These are phyloP conservation scores for Penicillium expansum DNA, from an alignment of 2,329 filamentous ascomycete species.

Conservation along the genomic window DNA sequence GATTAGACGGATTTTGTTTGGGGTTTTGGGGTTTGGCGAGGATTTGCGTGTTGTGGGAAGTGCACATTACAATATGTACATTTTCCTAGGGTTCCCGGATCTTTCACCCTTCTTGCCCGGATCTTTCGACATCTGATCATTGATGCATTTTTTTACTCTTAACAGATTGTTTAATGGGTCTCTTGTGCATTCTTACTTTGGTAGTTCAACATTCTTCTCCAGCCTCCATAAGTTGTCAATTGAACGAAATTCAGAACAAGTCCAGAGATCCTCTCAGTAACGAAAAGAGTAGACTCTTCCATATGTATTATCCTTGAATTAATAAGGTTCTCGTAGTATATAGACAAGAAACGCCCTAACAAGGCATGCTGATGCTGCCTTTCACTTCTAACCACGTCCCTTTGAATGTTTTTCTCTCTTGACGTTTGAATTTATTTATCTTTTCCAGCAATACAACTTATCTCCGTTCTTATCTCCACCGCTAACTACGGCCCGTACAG, in stretches of 20 bases:
- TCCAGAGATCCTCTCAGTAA: not conserved
- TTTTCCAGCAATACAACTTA: not conserved
- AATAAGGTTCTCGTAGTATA: not conserved
- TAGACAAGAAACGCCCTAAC: too few relatives aligned
- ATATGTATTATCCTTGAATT: not conserved
- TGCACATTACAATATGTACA: not conserved
- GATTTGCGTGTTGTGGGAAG: not conserved
- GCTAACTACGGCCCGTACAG: not conserved
- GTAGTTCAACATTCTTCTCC: not conserved
- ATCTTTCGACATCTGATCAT: not conserved
- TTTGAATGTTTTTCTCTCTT: not conserved
- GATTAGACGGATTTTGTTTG: not conserved
- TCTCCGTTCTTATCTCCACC: not conserved
- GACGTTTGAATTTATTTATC: too few relatives aligned
- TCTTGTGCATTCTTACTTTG: not conserved
- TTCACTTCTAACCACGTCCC: not conserved
- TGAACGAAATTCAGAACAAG: not conserved
- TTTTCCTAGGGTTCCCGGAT: not conserved
- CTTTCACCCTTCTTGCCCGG: not conserved
- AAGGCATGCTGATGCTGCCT: not conserved
- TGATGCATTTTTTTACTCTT: not conserved
- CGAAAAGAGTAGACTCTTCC: not conserved
- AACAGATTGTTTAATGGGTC: not conserved
- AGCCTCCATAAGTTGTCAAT: not conserved
- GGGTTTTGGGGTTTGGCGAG: not conserved